Evolutionary conservation across 495 filamentous ascomycete genomes (phyloP).

Genomic region (Aspergillus sparsus): DNA sequence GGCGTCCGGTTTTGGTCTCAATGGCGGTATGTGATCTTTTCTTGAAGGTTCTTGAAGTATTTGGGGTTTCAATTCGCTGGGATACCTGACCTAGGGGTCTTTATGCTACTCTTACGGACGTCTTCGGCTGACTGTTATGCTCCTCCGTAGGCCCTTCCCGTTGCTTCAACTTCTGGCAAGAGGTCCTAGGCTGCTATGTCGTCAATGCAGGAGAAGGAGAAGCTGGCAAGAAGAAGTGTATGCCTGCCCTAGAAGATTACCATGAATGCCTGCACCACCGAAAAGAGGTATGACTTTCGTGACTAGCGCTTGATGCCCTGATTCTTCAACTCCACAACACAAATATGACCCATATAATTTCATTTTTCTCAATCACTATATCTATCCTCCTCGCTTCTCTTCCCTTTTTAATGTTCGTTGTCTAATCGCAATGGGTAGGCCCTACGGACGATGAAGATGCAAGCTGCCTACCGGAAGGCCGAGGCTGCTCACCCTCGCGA

Average conservation of each 20-base stretch:
- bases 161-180: conserved; percentile 99
- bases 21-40: conserved; percentile 62
- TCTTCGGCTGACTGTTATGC: conserved; percentile 29
- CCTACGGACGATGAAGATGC: conserved; percentile 72
- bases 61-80: conserved; percentile 10
- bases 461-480: conserved; percentile 83
- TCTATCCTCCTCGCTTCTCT: not conserved
- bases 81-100: not conserved
- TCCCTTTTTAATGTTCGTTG: not conserved
- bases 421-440: conserved; percentile 51
- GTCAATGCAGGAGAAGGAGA: conserved; percentile 75
- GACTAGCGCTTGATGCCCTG: not conserved
- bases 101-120: conserved; percentile 23
- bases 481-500: conserved; percentile 75
- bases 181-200: conserved; percentile 85
- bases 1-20: conserved; percentile 80
- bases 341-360: no score
- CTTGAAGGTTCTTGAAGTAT: not conserved
- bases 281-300: conserved; percentile 75
- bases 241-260: conserved; percentile 90
- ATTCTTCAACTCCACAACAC: no score
- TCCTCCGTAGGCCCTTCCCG: conserved; percentile 69
- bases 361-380: conserved; percentile 1
- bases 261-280: conserved; percentile 97
- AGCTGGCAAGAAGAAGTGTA: conserved; percentile 85